Percentiles rank a stretch among this genome's conserved stretches.
These are phyloP conservation scores for Metarhizium guizhouense DNA, from an alignment of 2,329 filamentous ascomycete species.

Conservation along the genomic window DNA sequence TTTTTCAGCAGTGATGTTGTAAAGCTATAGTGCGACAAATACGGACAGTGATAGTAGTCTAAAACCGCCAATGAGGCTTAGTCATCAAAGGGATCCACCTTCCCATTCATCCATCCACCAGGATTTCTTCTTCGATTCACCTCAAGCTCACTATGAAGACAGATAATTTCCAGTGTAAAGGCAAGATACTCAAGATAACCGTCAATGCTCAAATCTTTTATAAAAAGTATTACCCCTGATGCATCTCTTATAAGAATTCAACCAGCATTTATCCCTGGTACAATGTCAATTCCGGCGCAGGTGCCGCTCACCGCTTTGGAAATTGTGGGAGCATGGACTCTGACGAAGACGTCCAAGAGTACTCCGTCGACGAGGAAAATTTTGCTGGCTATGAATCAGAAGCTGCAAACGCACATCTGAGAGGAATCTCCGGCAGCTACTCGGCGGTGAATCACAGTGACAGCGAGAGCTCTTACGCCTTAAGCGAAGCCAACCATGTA, in stretches of 20 bases:
- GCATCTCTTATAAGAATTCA: not conserved
- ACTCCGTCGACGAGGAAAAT: conserved; percentile 5
- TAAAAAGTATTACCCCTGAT: not conserved
- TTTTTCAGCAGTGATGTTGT: not conserved
- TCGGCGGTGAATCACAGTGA: not conserved
- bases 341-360: conserved; percentile 16
- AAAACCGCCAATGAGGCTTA: not conserved
- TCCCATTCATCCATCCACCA: not conserved
- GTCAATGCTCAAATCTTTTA: no score
- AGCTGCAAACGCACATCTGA: not conserved
- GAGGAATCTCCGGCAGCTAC: not conserved
- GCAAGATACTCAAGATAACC: not conserved
- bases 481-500: not conserved
- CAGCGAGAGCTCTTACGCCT: not conserved
- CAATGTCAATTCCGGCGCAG: conserved; percentile 18
- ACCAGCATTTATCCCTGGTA: conserved; percentile 10
- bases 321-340: conserved; percentile 20
- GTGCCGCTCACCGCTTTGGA: conserved; percentile 9
- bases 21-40: not conserved
- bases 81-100: not conserved
- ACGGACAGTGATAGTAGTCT: not conserved
- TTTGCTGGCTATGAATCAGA: not conserved
- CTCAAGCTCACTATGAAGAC: not conserved
- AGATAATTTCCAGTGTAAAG: not conserved
- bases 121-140: not conserved